These are phyloP conservation scores for Eutrema heterophyllum DNA, from an alignment of 345 rosid species.

Conservation along the genomic window DNA sequence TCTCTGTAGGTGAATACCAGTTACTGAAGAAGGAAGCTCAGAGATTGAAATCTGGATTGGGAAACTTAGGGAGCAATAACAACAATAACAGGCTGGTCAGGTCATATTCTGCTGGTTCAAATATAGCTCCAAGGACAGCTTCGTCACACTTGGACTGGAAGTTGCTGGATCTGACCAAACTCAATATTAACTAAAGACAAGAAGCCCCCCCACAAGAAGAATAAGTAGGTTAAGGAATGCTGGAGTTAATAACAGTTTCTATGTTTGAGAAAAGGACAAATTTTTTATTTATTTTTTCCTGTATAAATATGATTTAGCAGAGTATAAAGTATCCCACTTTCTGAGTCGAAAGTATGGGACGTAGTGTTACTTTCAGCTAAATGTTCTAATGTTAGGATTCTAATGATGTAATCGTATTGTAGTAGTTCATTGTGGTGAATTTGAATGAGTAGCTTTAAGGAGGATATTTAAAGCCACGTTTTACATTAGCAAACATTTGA, in stretches of 20 bases:
- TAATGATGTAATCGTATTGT: conserved; percentile 1
- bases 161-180: conserved; percentile 48
- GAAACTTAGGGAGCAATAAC: conserved; percentile 31
- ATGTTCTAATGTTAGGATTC: background rate
- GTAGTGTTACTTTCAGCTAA: background rate
- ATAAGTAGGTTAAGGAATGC: conserved; percentile 3
- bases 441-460: background rate
- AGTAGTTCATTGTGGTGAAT: background rate
- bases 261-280: conserved; percentile 14
- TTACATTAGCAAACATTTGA: too few relatives aligned
- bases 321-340: conserved; percentile 4
- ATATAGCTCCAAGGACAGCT: conserved; percentile 25
- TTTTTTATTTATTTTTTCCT: background rate
- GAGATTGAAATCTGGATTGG: conserved; percentile 41
- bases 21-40: conserved; percentile 60
- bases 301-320: conserved; percentile 24
- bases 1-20: conserved; percentile 46
- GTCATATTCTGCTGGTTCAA: conserved; percentile 31
- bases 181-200: conserved; percentile 43
- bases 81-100: conserved; percentile 33
- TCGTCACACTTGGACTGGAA: conserved; percentile 44
- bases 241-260: conserved; percentile 9
- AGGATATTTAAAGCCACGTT: too few relatives aligned
- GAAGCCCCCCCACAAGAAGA: conserved; percentile 7
- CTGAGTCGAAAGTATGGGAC: background rate